These are phyloP conservation scores for Sinapis alba DNA, from an alignment of 441 rosid genomes.

Conservation along the genomic window DNA sequence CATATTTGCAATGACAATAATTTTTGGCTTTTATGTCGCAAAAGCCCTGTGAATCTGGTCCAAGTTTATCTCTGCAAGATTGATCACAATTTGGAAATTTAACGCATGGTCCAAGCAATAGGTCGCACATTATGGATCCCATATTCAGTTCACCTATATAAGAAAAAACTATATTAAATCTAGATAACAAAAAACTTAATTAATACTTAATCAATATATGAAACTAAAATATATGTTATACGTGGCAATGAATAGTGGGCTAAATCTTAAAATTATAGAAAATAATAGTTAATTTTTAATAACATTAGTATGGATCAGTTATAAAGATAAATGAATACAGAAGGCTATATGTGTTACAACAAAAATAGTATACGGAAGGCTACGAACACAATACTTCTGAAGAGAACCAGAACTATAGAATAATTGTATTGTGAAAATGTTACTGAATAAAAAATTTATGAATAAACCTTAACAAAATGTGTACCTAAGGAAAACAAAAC, in stretches of 20 bases:
- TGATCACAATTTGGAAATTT: slow-evolving; percentile 10
- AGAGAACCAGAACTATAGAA: neutral
- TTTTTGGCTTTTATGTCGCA: neutral
- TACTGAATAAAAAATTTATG: neutral
- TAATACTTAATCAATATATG: neutral
- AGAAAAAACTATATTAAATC: neutral
- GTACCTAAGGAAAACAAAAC: neutral
- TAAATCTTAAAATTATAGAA: neutral
- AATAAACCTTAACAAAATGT: neutral
- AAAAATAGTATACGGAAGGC: neutral
- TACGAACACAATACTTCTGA: neutral
- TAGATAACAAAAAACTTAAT: neutral
- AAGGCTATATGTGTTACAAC: neutral
- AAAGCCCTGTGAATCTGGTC: slow-evolving; percentile 4
- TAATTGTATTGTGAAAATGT: neutral
- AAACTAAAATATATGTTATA: neutral
- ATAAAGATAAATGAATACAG: neutral
- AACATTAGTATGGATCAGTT: neutral
- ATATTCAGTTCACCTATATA: neutral
- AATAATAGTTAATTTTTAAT: neutral
- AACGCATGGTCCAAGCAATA: neutral
- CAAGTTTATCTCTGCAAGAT: slow-evolving; percentile 4
- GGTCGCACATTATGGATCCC: neutral
- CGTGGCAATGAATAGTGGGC: neutral
- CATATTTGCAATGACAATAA: neutral